Conservation (phyloP, 2,329 filamentous ascomycete species). For the Sclerotinia subarctica region DNA sequence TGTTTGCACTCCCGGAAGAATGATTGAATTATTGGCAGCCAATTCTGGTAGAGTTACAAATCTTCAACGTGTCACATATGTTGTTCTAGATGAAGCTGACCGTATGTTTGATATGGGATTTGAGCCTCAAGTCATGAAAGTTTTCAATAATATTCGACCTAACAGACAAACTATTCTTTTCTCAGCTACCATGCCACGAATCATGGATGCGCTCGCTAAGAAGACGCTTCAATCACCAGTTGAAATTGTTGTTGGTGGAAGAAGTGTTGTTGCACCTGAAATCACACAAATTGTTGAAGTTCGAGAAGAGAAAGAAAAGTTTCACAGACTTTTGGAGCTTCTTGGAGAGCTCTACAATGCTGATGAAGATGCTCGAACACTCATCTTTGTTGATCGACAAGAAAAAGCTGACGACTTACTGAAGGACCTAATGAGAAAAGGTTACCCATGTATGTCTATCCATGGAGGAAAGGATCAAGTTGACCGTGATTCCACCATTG, state of each 20-base stretch:
- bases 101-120: slow-evolving; percentile 99
- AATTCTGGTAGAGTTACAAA: slow-evolving; percentile 95
- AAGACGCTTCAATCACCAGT: slow-evolving; percentile 83
- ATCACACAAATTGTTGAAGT: slow-evolving; percentile 94
- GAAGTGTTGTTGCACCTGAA: slow-evolving; percentile 81
- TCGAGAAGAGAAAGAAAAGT: slow-evolving; percentile 77
- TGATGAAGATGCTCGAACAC: slow-evolving; percentile 83
- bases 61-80: slow-evolving; percentile 81
- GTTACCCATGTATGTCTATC: slow-evolving; percentile 88
- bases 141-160: slow-evolving; percentile 85
- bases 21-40: slow-evolving; percentile 91
- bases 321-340: slow-evolving; percentile 77
- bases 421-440: slow-evolving; percentile 75
- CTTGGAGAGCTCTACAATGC: slow-evolving; percentile 81
- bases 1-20: slow-evolving; percentile 88
- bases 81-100: slow-evolving; percentile 95
- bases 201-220: slow-evolving; percentile 85
- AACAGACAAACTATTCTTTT: slow-evolving; percentile 94
- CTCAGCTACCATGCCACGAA: slow-evolving; percentile 91
- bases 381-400: slow-evolving; percentile 91
- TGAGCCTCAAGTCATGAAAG: slow-evolving; percentile 96
- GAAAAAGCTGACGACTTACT: slow-evolving; percentile 81
- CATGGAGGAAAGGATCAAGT: slow-evolving; percentile 93
- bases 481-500: slow-evolving; percentile 86
- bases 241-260: slow-evolving; percentile 88